Conservation (phyloP, 306 rosid genomes). For the Prunus padus region DNA sequence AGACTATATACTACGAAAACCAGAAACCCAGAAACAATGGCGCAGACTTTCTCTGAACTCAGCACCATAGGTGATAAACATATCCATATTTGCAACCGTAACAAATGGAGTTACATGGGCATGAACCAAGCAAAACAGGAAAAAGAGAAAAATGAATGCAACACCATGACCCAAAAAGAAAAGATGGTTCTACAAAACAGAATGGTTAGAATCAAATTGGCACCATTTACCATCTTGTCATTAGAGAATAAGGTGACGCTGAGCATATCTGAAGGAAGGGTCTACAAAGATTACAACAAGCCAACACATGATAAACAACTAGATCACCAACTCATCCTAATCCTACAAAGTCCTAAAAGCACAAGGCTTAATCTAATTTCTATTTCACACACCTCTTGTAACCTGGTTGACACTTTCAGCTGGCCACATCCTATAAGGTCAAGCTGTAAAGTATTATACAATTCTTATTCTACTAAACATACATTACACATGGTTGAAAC, state of each 20-base stretch:
- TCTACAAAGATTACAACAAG: background rate
- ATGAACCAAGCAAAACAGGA: too few species aligned
- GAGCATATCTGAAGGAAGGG: background rate
- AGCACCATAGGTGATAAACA: too few species aligned
- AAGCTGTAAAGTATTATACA: conserved; percentile 19
- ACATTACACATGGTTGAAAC: conserved; percentile 26
- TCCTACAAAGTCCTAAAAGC: background rate
- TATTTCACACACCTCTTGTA: conserved; percentile 10
- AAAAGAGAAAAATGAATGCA: too few species aligned
- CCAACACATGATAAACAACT: background rate
- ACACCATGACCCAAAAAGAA: too few species aligned
- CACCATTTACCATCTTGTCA: background rate
- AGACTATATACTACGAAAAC: too few species aligned
- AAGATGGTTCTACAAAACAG: too few species aligned
- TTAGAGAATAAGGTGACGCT: background rate
- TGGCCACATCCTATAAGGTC: conserved; percentile 11
- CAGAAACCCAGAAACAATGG: too few species aligned
- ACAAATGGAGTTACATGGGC: too few species aligned
- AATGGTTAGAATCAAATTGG: too few species aligned
- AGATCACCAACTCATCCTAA: background rate
- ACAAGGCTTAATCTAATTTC: conserved; percentile 9
- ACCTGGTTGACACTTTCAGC: conserved; percentile 25
- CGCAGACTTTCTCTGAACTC: too few species aligned
- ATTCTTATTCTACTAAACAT: conserved; percentile 23
- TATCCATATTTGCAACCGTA: too few species aligned